phyloP scores from a whole-genome alignment of 169 alveolate species.

The Eimeria sp. region DNA sequence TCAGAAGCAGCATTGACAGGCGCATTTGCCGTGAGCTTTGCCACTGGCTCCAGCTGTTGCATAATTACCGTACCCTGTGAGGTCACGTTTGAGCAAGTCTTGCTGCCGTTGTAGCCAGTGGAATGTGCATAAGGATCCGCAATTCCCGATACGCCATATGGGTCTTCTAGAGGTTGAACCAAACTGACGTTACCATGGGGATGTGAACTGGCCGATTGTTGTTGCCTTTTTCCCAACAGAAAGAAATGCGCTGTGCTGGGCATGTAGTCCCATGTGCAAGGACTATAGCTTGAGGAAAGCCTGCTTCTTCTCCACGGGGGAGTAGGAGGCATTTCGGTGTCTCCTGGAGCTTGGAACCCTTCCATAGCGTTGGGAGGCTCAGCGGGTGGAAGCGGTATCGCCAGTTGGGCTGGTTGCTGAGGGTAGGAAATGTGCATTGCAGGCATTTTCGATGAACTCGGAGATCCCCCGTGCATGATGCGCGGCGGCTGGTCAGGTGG shows the following conservation, averaged over 20 bases:
- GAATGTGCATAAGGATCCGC: constrained; percentile 32
- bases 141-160: not conserved
- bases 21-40: not conserved
- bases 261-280: not conserved
- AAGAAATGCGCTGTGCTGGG: not conserved
- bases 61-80: not conserved
- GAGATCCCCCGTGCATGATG: not conserved
- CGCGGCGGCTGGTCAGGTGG: constrained; percentile 35
- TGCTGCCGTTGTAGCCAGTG: constrained; percentile 32
- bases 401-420: not conserved
- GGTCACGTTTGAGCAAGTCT: not conserved
- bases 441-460: not conserved
- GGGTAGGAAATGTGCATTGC: constrained; percentile 19
- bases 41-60: constrained; percentile 40
- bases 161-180: constrained; percentile 16
- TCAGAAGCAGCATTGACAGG: constrained; percentile 4
- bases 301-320: constrained; percentile 49
- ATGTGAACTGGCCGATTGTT: not conserved
- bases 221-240: not conserved
- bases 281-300: not conserved
- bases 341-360: not conserved
- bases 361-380: constrained; percentile 36
- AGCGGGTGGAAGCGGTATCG: constrained; percentile 62
- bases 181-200: not conserved
- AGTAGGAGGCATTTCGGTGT: constrained; percentile 28